Conservation (phyloP, 2,329 filamentous ascomycete genomes). For the Fusarium sp. region DNA sequence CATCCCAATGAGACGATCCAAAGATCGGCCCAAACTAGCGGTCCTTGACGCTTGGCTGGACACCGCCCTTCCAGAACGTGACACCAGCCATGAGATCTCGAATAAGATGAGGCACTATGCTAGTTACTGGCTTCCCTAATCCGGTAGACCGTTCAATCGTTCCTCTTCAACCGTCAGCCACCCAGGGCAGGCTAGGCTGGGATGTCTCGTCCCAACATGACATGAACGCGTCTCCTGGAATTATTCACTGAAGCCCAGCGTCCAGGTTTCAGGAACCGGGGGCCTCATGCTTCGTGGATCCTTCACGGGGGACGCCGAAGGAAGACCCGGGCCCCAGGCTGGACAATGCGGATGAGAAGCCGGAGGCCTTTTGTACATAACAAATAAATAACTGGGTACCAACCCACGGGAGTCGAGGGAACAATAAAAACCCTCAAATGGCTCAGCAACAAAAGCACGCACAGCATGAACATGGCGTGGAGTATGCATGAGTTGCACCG, state of each 20-base stretch:
- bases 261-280: conserved; percentile 23
- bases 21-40: conserved; percentile 25
- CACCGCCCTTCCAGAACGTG: conserved; percentile 44
- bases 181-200: conserved; percentile 6
- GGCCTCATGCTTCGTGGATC: conserved; percentile 24
- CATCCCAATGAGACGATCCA: conserved; percentile 30
- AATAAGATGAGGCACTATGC: conserved; percentile 5
- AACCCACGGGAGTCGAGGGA: conserved; percentile 9
- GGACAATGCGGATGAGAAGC: conserved; percentile 16
- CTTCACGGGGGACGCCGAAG: conserved; percentile 36
- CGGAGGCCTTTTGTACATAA: conserved; percentile 22
- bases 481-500: conserved; percentile 9
- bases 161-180: conserved; percentile 22
- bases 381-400: conserved; percentile 9
- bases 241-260: too few species aligned
- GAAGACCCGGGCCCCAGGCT: conserved; percentile 24
- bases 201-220: neutral
- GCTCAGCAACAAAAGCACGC: conserved; percentile 17
- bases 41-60: conserved; percentile 19
- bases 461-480: conserved; percentile 23
- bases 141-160: conserved; percentile 30
- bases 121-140: conserved; percentile 28
- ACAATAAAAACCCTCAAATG: conserved; percentile 38
- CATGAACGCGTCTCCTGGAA: conserved; percentile 15
- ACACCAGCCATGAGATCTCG: conserved; percentile 4